Conservation (phyloP, 352 stramenopile species). For the Phytophthora fragariaefolia region DNA sequence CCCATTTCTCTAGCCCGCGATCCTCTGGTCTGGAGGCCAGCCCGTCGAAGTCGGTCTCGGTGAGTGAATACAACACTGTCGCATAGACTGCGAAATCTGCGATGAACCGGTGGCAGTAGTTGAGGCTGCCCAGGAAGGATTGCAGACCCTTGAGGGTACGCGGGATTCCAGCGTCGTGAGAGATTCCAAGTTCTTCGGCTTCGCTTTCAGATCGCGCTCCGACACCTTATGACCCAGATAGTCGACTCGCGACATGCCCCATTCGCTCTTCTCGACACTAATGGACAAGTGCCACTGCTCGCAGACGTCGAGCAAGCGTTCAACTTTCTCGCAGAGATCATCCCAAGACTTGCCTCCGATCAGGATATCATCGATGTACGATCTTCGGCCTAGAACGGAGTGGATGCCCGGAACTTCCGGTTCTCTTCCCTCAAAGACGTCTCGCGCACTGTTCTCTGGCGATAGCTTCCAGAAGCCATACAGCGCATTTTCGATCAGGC, state of each 20-base stretch:
- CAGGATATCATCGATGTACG: conserved; percentile 40
- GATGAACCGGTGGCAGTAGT: conserved; percentile 28
- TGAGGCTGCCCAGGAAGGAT: conserved; percentile 30
- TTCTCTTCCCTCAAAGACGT: neutral
- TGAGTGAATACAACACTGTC: conserved; percentile 12
- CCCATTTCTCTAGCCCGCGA: neutral
- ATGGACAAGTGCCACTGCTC: conserved; percentile 28
- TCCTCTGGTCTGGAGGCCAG: neutral
- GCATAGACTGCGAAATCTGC: conserved; percentile 32
- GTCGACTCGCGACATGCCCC: conserved; percentile 8
- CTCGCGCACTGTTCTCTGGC: neutral
- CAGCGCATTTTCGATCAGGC: conserved; percentile 33
- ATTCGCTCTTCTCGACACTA: conserved; percentile 30
- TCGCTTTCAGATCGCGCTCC: conserved; percentile 2
- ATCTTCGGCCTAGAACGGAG: conserved; percentile 19
- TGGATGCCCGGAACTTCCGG: neutral
- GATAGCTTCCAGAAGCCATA: conserved; percentile 13
- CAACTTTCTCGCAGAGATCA: conserved; percentile 12
- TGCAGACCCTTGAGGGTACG: conserved; percentile 18
- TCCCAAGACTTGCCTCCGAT: conserved; percentile 12
- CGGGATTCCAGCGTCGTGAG: conserved; percentile 14
- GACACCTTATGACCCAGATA: conserved; percentile 28
- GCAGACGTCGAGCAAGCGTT: conserved; percentile 12
- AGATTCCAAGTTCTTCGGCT: conserved; percentile 24
- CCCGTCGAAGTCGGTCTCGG: neutral